Evolutionary conservation across 1,284 basidiomycete genomes (phyloP).

Genomic region (Trichosporon faecale): DNA sequence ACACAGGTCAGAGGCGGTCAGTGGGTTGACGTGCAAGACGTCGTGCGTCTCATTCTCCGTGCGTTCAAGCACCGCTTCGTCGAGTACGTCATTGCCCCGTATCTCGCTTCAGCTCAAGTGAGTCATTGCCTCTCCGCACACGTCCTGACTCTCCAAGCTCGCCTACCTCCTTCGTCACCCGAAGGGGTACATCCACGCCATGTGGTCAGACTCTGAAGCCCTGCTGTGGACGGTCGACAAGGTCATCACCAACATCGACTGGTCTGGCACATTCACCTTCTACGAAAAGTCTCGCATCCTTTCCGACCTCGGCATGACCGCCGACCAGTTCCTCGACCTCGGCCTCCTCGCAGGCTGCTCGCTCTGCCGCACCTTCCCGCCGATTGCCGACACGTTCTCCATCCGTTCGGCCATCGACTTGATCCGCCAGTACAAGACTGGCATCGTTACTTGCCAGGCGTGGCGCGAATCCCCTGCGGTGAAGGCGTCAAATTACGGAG

Average conservation of each 20-base stretch:
- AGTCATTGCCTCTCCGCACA: constrained; percentile 21
- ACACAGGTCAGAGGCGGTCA: constrained; percentile 65
- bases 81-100: constrained; percentile 94
- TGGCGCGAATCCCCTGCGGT: constrained; percentile 61
- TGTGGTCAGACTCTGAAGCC: constrained; percentile 86
- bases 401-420: constrained; percentile 82
- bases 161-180: constrained; percentile 91
- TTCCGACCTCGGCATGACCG: constrained; percentile 68
- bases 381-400: constrained; percentile 66
- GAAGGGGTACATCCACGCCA: constrained; percentile 91
- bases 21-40: constrained; percentile 68
- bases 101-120: constrained; percentile 90
- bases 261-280: constrained; percentile 71
- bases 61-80: constrained; percentile 93
- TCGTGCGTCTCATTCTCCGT: constrained; percentile 86
- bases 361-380: constrained; percentile 80
- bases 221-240: constrained; percentile 88
- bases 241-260: constrained; percentile 82
- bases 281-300: constrained; percentile 77
- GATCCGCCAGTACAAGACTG: constrained; percentile 83
- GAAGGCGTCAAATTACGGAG: constrained; percentile 59
- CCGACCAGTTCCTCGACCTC: constrained; percentile 94
- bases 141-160: constrained; percentile 58
- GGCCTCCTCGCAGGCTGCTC: constrained; percentile 89
- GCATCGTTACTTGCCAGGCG: constrained; percentile 72